These are phyloP conservation scores for Alternaria solani DNA, from an alignment of 2,329 filamentous ascomycete species.

Conservation along the genomic window DNA sequence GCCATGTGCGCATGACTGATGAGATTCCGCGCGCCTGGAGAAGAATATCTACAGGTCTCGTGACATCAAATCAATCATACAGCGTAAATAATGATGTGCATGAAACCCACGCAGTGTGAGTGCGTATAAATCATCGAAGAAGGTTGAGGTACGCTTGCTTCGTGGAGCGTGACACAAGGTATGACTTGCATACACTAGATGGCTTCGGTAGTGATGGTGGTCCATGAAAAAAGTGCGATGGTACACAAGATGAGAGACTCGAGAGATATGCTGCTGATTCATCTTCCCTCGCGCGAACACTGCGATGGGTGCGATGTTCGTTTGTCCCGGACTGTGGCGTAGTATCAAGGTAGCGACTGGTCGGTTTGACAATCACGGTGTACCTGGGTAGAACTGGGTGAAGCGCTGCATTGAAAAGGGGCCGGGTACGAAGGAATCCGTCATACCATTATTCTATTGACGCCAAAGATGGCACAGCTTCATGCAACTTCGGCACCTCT, in stretches of 20 bases:
- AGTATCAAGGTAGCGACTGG: neutral
- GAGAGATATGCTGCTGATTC: neutral
- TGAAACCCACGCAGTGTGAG: neutral
- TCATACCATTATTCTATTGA: constrained; percentile 10
- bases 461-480: constrained; percentile 9
- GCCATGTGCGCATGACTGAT: constrained; percentile 6
- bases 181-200: constrained; percentile 10
- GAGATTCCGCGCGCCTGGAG: constrained; percentile 4
- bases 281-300: neutral
- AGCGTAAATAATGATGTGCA: neutral
- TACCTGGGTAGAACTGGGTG: constrained; percentile 4
- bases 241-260: neutral
- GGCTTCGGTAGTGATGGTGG: neutral
- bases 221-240: neutral
- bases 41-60: neutral
- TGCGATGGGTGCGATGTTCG: neutral
- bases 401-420: constrained; percentile 1
- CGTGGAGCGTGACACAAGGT: neutral
- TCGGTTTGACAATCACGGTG: neutral
- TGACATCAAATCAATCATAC: neutral
- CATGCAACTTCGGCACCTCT: constrained; percentile 46
- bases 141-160: neutral
- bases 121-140: neutral
- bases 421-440: neutral
- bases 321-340: neutral